Conservation (phyloP, 2,329 filamentous ascomycete species). For the Colletotrichum kahawae region DNA sequence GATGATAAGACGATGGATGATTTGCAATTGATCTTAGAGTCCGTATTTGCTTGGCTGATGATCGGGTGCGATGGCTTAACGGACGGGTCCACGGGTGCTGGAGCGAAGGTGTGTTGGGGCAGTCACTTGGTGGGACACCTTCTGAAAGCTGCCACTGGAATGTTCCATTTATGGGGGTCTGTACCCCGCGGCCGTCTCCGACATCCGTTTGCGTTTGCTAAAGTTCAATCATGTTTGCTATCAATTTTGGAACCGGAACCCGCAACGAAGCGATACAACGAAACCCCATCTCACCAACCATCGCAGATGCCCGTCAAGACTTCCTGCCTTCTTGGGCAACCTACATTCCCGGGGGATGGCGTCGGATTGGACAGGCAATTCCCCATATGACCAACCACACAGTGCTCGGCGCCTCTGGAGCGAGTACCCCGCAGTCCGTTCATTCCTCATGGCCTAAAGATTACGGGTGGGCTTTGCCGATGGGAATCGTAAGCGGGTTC, state of each 20-base stretch:
- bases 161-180: slow-evolving; percentile 7
- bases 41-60: neutral
- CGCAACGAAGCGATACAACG: neutral
- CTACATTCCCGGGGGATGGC: neutral
- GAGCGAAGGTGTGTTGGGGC: neutral
- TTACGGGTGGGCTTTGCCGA: slow-evolving; percentile 27
- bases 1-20: neutral
- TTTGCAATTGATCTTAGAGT: neutral
- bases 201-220: slow-evolving; percentile 12
- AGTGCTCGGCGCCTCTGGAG: neutral
- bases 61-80: neutral
- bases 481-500: slow-evolving; percentile 45
- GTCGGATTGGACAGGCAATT: slow-evolving; percentile 1
- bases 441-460: neutral
- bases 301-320: neutral
- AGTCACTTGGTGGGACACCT: neutral
- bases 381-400: slow-evolving; percentile 1
- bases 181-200: slow-evolving; percentile 17
- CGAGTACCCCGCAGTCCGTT: slow-evolving; percentile 7
- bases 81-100: neutral
- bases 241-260: neutral
- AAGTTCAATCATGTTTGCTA: slow-evolving; percentile 1
- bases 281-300: neutral
- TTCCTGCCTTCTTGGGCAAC: slow-evolving; percentile 3
- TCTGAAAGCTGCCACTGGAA: neutral